phyloP scores from a whole-genome alignment of 2,329 filamentous ascomycete genomes.

The Pseudovirgaria hyperparasitica region DNA sequence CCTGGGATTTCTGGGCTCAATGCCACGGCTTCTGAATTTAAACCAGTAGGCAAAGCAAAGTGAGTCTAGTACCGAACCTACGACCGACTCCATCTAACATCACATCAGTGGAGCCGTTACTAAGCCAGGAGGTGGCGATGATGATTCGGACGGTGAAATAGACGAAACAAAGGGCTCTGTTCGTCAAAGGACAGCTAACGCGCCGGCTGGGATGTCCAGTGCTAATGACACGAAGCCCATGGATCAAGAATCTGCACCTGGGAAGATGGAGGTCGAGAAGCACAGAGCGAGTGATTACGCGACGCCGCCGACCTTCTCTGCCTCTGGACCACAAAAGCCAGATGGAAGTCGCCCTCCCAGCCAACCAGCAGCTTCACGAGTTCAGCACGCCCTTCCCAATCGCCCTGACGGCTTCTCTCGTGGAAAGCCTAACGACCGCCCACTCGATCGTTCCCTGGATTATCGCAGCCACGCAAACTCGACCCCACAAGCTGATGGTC shows the following conservation, averaged over 20 bases:
- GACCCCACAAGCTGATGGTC: no score
- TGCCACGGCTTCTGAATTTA: conserved; percentile 52
- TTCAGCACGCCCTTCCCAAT: conserved; percentile 37
- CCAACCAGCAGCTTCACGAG: conserved; percentile 15
- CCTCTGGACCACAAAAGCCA: conserved; percentile 16
- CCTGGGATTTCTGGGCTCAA: conserved; percentile 28
- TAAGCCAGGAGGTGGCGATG: background rate
- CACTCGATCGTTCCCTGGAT: conserved; percentile 17
- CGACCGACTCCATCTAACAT: conserved; percentile 1
- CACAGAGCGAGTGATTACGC: no score
- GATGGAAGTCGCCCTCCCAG: conserved; percentile 17
- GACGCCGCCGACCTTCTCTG: conserved; percentile 6
- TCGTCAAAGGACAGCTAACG: background rate
- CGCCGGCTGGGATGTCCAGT: background rate
- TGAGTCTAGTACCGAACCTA: conserved; percentile 2
- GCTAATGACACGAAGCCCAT: conserved; percentile 1
- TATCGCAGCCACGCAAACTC: conserved; percentile 14
- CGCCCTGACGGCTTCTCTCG: conserved; percentile 44
- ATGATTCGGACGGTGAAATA: background rate
- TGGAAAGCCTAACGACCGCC: conserved; percentile 19
- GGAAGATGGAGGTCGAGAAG: no score
- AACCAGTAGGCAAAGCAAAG: conserved; percentile 31
- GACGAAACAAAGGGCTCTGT: conserved; percentile 5
- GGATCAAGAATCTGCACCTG: no score
- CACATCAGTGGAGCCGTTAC: conserved; percentile 1